A percentile compares a stretch with the other conserved stretches of the same genome.
These are phyloP conservation scores for Penicillium sp. DNA, from an alignment of 2,329 filamentous ascomycete species.

Conservation along the genomic window DNA sequence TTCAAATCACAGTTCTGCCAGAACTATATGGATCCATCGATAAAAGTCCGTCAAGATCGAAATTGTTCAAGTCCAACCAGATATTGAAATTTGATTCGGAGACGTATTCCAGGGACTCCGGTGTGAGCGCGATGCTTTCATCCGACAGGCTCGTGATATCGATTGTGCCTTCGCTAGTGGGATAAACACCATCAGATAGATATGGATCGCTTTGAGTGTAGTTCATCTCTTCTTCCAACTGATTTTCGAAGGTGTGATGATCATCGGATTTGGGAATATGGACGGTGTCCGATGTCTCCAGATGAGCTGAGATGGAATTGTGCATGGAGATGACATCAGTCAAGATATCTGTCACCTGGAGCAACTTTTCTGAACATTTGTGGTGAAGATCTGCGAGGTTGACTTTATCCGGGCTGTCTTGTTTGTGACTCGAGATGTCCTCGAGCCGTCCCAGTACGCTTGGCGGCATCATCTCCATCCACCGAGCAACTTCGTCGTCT, in stretches of 20 bases:
- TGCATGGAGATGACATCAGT: background rate
- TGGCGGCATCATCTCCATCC: constrained; percentile 1
- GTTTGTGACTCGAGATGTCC: background rate
- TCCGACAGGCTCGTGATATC: background rate
- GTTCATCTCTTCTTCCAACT: too few relatives aligned
- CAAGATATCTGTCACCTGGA: background rate
- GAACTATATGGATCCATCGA: background rate
- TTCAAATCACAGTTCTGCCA: background rate
- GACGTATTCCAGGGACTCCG: background rate
- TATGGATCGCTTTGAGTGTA: background rate
- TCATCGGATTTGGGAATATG: background rate
- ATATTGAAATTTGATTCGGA: background rate
- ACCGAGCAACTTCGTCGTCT: background rate
- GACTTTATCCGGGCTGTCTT: background rate
- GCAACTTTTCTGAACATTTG: background rate
- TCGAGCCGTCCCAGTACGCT: background rate
- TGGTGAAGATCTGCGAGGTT: background rate
- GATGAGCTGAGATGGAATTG: background rate
- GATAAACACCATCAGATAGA: background rate
- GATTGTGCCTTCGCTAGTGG: background rate
- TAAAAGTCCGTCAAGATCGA: background rate
- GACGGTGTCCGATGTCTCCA: background rate
- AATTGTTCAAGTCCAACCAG: background rate
- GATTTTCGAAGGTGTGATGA: too few relatives aligned
- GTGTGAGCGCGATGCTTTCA: background rate